phyloP scores from a whole-genome alignment of 2,329 filamentous ascomycete species.

The Ceratocystis huliohia region DNA sequence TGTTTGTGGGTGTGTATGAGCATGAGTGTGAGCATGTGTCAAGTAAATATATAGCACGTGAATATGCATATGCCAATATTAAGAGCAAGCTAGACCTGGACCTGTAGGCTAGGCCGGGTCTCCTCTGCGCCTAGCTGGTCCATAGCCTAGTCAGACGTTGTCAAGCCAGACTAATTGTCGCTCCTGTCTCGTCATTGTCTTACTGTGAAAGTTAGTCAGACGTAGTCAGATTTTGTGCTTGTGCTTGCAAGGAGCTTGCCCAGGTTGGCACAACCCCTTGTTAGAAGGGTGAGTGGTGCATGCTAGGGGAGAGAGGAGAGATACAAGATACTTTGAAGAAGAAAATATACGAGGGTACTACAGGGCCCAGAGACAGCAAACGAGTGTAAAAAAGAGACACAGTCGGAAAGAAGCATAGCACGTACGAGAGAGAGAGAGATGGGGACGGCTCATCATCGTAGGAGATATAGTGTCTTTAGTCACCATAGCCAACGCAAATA shows the following conservation, averaged over 20 bases:
- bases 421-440: no score
- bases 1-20: not conserved
- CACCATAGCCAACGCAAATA: not conserved
- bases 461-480: not conserved
- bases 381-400: not conserved
- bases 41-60: not conserved
- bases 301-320: not conserved
- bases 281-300: not conserved
- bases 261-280: not conserved
- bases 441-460: not conserved
- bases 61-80: not conserved
- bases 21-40: not conserved
- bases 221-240: not conserved
- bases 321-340: not conserved
- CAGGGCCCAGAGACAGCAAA: not conserved
- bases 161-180: not conserved
- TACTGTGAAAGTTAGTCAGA: not conserved
- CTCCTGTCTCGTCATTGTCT: conserved; percentile 3
- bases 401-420: no score
- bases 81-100: not conserved
- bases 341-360: not conserved
- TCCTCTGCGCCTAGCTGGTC: not conserved
- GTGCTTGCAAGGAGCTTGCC: not conserved
- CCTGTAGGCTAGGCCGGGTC: not conserved
- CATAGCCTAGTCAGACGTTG: not conserved